Base-by-base conservation (phyloP, 768 basidiomycete genomes). In the Leccinum uliginosum region DNA sequence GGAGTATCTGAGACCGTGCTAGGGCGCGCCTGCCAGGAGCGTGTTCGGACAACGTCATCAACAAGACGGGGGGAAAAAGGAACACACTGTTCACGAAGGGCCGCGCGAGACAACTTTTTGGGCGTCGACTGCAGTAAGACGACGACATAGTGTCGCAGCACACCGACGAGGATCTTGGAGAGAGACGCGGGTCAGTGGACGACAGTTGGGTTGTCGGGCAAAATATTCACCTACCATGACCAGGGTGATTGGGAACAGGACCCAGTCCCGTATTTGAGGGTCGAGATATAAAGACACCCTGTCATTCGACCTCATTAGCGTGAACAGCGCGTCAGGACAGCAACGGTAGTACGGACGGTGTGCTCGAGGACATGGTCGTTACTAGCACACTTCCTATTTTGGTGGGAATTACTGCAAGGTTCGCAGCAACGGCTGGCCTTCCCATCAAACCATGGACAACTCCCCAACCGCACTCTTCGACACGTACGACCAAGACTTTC, bases 191-290 rank as follows among this genome's bases (percentile, higher is more conserved):
- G 44, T 55, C 57, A 61, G 55, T 44, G 21, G 44, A 49, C 44
- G 50, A 35, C 24, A 24, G 3, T 4, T 0, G 19, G 14, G 19
- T 40, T 15, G 30, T 30, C 45, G 19, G 23, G 19, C 6, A n/a
- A n/a, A n/a, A n/a, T n/a, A 15, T 54, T 53, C 59, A 75, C 83
- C 65, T 60, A 92, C 95, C 94, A 97, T 97, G 69, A 98, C 93
- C 59, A 97, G 78, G 51, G 94, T 98, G 74, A 98, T 97, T 53
- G 95, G 95, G 75, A 98, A 93, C 57, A 98, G 75, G 45, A 98
- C 86, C 89, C 88, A 91, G 68, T 90, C 93, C 64, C 94, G 85
- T 71, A 98, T 98, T 74, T 94, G 91, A 44, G 94, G 95, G 76
- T 98, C 94, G 49, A 98, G 85, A 74, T 93, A 87, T 27, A 87